phyloP scores from a whole-genome alignment of 345 rosid genomes.

The Eutrema japonicum region DNA sequence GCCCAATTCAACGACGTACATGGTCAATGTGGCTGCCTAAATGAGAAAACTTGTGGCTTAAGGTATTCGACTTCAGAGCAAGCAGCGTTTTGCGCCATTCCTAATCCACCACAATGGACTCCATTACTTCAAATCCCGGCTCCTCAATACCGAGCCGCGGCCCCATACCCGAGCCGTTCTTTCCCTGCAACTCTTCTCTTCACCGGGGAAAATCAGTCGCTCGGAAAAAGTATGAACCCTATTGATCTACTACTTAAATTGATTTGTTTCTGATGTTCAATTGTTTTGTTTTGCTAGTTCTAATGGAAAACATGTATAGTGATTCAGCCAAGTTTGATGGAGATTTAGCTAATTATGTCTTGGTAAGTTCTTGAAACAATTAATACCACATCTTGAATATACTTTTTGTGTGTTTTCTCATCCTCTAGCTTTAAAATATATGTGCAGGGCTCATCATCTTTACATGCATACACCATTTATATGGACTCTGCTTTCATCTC shows the following conservation, averaged over 20 bases:
- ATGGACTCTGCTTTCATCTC: slow-evolving; percentile 68
- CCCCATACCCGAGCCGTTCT: slow-evolving; percentile 46
- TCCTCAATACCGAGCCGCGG: slow-evolving; percentile 66
- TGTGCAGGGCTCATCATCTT: slow-evolving; percentile 71
- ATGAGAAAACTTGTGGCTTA: slow-evolving; percentile 64
- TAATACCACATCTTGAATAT: no score
- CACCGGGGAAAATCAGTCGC: slow-evolving; percentile 72
- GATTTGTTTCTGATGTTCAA: not conserved
- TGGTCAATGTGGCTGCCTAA: slow-evolving; percentile 65
- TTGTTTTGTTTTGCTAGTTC: slow-evolving; percentile 45
- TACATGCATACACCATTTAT: slow-evolving; percentile 45
- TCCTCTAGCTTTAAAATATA: slow-evolving; percentile 19
- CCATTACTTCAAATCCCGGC: slow-evolving; percentile 81
- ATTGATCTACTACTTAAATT: not conserved
- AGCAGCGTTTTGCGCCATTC: slow-evolving; percentile 59
- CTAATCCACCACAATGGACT: slow-evolving; percentile 73
- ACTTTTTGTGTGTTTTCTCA: not conserved
- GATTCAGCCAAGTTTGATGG: slow-evolving; percentile 49
- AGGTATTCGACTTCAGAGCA: slow-evolving; percentile 59
- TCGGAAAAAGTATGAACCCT: slow-evolving; percentile 61
- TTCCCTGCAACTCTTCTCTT: slow-evolving; percentile 70
- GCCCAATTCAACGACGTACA: slow-evolving; percentile 38
- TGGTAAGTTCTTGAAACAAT: slow-evolving; percentile 53
- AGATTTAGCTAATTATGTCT: slow-evolving; percentile 50
- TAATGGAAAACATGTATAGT: slow-evolving; percentile 55